Percentiles rank a stretch among this genome's conserved stretches.
phyloP scores from a whole-genome alignment of 2,329 filamentous ascomycete genomes.

The Arthrinium phaeospermum region DNA sequence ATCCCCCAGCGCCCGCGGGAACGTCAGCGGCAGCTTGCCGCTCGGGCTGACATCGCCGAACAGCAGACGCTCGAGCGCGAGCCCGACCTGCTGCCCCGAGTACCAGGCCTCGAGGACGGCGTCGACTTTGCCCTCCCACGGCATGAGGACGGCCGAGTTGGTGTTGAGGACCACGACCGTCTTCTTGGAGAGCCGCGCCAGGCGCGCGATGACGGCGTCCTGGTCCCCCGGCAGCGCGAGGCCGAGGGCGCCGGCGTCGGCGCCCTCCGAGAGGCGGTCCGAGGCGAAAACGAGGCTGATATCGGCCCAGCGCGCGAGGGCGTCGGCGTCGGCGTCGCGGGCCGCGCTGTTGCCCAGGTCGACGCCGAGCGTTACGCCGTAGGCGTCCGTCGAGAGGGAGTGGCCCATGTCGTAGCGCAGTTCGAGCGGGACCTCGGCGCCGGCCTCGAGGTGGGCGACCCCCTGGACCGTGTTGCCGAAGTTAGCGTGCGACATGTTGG shows the following conservation, averaged over 20 bases:
- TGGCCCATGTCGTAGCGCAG: slow-evolving; percentile 24
- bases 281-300: slow-evolving; percentile 29
- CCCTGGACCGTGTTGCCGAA: slow-evolving; percentile 30
- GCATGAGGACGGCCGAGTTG: slow-evolving; percentile 23
- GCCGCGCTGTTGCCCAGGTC: not conserved
- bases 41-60: slow-evolving; percentile 65
- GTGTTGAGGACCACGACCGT: slow-evolving; percentile 24
- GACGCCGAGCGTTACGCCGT: slow-evolving; percentile 26
- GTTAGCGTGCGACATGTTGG: slow-evolving; percentile 28
- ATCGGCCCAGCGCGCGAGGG: slow-evolving; percentile 26
- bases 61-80: slow-evolving; percentile 65
- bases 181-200: not conserved
- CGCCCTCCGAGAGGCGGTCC: slow-evolving; percentile 24
- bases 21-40: slow-evolving; percentile 63
- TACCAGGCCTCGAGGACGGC: slow-evolving; percentile 65
- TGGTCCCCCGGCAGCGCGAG: slow-evolving; percentile 24
- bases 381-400: slow-evolving; percentile 22
- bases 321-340: slow-evolving; percentile 19
- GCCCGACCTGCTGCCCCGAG: slow-evolving; percentile 66
- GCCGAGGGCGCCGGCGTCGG: slow-evolving; percentile 25
- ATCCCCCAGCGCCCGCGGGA: slow-evolving; percentile 54
- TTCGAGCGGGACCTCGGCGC: slow-evolving; percentile 22
- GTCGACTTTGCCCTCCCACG: slow-evolving; percentile 46
- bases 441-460: slow-evolving; percentile 23
- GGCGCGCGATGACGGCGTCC: slow-evolving; percentile 19